Evolutionary conservation across 2,329 filamentous ascomycete species (phyloP).

Genomic region (Calonectria pauciramosa): DNA sequence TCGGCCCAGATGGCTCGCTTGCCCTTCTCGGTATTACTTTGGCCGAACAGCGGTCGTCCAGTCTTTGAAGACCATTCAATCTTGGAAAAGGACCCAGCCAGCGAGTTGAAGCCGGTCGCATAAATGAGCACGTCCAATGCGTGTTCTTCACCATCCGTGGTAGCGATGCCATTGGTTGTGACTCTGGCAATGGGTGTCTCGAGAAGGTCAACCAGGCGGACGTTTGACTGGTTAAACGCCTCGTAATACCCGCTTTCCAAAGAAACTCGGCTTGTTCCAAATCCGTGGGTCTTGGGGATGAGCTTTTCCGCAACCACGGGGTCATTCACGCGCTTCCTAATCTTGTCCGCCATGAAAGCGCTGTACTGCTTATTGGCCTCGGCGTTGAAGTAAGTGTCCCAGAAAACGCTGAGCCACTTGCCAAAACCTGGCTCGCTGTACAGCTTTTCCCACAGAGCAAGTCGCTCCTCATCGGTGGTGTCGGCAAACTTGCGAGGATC

Average conservation of each 20-base stretch:
- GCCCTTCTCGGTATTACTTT: constrained; percentile 24
- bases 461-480: constrained; percentile 18
- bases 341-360: constrained; percentile 34
- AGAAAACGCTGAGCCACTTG: constrained; percentile 36
- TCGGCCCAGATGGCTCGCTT: constrained; percentile 36
- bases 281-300: constrained; percentile 33
- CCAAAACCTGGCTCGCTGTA: constrained; percentile 31
- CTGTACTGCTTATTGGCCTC: constrained; percentile 34
- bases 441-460: constrained; percentile 32
- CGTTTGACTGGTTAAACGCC: constrained; percentile 34
- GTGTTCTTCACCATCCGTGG: constrained; percentile 22
- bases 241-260: constrained; percentile 39
- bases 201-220: constrained; percentile 30
- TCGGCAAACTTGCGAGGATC: constrained; percentile 35
- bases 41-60: constrained; percentile 25
- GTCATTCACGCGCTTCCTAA: constrained; percentile 26
- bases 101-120: constrained; percentile 36
- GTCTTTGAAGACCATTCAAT: constrained; percentile 37
- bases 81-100: constrained; percentile 36
- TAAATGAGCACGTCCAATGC: constrained; percentile 35
- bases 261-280: constrained; percentile 31
- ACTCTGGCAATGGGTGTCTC: constrained; percentile 26
- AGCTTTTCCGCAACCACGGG: constrained; percentile 28
- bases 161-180: constrained; percentile 25
- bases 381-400: constrained; percentile 33